Evolutionary conservation across 352 stramenopile species (phyloP), one percentile per base, ranked within the genome.

Genomic region (Globisporangium carolinianum): DNA sequence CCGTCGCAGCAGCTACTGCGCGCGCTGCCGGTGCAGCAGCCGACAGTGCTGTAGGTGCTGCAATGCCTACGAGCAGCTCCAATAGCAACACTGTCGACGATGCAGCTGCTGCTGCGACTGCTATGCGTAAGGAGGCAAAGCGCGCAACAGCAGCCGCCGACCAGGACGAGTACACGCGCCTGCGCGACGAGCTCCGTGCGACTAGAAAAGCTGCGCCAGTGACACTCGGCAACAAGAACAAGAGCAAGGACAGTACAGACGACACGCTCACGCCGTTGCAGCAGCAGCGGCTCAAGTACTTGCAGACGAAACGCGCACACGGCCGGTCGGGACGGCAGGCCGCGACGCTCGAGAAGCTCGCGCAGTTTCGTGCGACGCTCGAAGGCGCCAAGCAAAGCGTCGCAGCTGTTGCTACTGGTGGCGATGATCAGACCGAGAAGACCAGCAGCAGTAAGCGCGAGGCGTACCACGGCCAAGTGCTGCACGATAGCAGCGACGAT

Each of bases 241-340:
- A 32, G 24, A 32, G 24, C 24, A 32, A 32, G 24, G 24, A 32
- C 59, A 86, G 11, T 73, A 87, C 72, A 35, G 69, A 86, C 48
- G 75, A 93, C 41, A 87, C 91, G 73, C 62, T 93, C 14, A 90
- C 80, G 18, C 83, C 83, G 9, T 60, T 91, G 43, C 83, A 93
- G 54, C 76, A 89, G 48, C 78, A 88, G 46, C 77, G 84, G 4
- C 70, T 79, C 58, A 90, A 90, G 63, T 89, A 82, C 48, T 49
- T 89, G 39, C 70, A 83, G 60, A 61, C 73, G 32, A 91, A 89
- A 53, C 86, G 87, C 46, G 60, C 69, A 6, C 74, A 49, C 5
- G 87, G 61, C 14, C 75, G 79, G 7, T 79, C 67, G 3, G 62
- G 67, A 2, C 71, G 84, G 36, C 74, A 94, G 54, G 67, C 80